Base-by-base conservation (phyloP, 2,329 filamentous ascomycete genomes). In the Botrytis medusae region DNA sequence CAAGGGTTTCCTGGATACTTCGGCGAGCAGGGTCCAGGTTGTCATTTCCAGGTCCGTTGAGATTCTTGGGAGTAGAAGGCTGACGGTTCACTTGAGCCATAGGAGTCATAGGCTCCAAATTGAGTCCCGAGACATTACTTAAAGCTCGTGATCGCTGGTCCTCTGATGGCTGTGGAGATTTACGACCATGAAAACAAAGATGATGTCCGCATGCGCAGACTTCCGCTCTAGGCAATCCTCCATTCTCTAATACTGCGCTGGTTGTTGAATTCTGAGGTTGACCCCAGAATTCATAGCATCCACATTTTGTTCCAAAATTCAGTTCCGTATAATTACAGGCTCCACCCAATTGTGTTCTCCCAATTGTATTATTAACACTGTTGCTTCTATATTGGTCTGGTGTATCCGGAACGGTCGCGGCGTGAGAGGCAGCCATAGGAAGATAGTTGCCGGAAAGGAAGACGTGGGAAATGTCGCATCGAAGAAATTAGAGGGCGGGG, bases 201-300 rank as follows among this genome's bases (percentile, higher is more conserved):
- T 89, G 87, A 79, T 89, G 87, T 59, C 85, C 85, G 77, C 87
- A 89, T 72, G 86, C 84, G 80, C 87, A 89, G 37, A 78, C 76
- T 32, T 75, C 79, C 29, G 77, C 74, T 72, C 73, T 63, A 44
- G 59, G 69, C 64, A 64, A 70, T 51, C 63, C 57, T 29, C 63
- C 71, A 60, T 48, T 69, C 60, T 42, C 73, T 42, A 67, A 37
- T 69, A 51, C 60, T 64, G 60, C 60, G 14, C 29, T 44, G 62
- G n/a, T 18, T n/a, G 48, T 48, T 8, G 29, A 32, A 22, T 51
- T 73, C 64, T 75, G 69, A n/a, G 81, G 79, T 84, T 84, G 81
- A 75, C 79, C 78, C 85, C 86, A 88, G 77, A 88, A 89, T 70
- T 86, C 83, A 73, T 83, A 82, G 79, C 87, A 89, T 62, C 86